These are phyloP conservation scores for Salvia miltiorrhiza DNA, from an alignment of 257 asterid species.

Conservation along the genomic window DNA sequence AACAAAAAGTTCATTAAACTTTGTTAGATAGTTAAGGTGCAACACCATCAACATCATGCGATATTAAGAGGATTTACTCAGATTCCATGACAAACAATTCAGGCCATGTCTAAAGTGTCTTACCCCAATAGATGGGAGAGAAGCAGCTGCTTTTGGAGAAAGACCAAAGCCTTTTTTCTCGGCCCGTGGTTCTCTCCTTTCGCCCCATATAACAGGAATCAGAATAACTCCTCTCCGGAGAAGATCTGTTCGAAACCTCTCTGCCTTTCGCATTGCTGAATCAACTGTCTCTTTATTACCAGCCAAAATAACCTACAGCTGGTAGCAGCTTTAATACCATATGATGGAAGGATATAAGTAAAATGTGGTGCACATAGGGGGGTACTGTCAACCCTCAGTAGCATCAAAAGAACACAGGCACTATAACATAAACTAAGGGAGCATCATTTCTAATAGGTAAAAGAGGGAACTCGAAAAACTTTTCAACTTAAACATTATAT, in stretches of 20 bases:
- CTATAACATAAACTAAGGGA: neutral
- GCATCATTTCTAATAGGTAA: neutral
- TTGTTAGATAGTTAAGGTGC: neutral
- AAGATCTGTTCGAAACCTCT: conserved; percentile 83
- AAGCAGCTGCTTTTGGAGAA: conserved; percentile 62
- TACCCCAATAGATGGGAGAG: conserved; percentile 97
- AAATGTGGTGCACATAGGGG: too few species aligned
- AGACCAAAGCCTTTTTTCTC: conserved; percentile 90
- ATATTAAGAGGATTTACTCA: neutral
- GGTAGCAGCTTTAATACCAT: conserved; percentile 23
- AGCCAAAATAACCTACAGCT: conserved; percentile 80
- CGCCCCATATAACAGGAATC: conserved; percentile 87
- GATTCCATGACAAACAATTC: neutral
- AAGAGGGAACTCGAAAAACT: neutral
- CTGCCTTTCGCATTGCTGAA: conserved; percentile 71
- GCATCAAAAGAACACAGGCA: neutral
- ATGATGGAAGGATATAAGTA: conserved; percentile 1
- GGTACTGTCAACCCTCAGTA: neutral
- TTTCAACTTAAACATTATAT: neutral
- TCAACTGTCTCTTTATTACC: conserved; percentile 78
- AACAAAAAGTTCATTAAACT: conserved; percentile 2
- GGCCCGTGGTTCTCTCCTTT: conserved; percentile 41
- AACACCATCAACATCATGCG: neutral
- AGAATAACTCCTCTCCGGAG: conserved; percentile 76
- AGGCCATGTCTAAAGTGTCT: conserved; percentile 7